Evolutionary conservation across 306 rosid species (phyloP), one percentile per base, ranked within the genome.

Genomic region (Abrus precatorius): DNA sequence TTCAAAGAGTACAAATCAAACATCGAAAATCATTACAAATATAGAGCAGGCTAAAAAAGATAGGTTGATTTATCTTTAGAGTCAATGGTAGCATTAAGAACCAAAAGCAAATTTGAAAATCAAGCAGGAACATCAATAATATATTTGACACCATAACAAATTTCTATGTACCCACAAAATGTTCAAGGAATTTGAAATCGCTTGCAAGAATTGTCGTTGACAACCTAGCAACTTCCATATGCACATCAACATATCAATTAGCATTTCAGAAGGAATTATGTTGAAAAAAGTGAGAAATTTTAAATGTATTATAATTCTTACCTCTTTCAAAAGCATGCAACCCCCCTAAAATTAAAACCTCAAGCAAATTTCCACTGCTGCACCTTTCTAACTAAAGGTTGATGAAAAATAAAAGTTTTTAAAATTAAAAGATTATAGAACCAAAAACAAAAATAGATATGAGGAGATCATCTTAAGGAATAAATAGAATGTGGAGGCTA

Each of bases 261-360:
- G 49, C 13, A n/a, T 72, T 83, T 56, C 54, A 50, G 54, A 67
- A n/a, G 13, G 20, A 61, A 49, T 40, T 30, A 9, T 14, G 45
- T 77, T 75, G 71, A 81, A 75, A 77, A 55, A 65, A 43, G 32
- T 9, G 29, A 41, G 40, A 62, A 59, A 6, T 14, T 27, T 40
- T 10, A 68, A n/a, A 66, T 28, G 38, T 1, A 34, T 45, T 34
- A 77, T 5, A 29, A 78, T 11, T 33, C 61, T 43, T 62, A 88
- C 97, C 92, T 91, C 93, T 93, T 88, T 93, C 57, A 93, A 87
- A 91, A 89, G 97, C 96, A 93, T 91, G 69, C 97, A 93, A 55
- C n/a, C 91, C 97, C 85, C 96, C 85, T 77, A 93, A 87, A 83
- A 93, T 88, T 83, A 93, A 91, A 78, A 89, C 85, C 87, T 93